These are phyloP conservation scores for Chondrostereum purpureum DNA, from an alignment of 1,284 basidiomycete species.

Conservation along the genomic window DNA sequence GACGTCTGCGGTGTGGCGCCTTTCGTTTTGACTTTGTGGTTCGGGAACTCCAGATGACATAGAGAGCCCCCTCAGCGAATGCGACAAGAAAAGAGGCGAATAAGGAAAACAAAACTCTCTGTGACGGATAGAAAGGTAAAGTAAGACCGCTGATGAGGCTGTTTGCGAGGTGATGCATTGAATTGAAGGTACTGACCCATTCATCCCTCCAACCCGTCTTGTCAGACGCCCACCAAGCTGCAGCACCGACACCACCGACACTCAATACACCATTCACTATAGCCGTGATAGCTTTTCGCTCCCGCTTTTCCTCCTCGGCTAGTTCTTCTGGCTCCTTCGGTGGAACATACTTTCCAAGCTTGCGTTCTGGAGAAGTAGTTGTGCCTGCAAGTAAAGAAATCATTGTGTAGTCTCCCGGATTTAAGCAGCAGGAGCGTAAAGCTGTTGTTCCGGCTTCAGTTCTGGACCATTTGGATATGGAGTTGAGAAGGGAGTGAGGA, in stretches of 20 bases:
- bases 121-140: conserved; percentile 9
- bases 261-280: conserved; percentile 68
- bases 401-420: conserved; percentile 55
- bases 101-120: conserved; percentile 61
- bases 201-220: conserved; percentile 59
- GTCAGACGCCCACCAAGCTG: conserved; percentile 66
- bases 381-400: conserved; percentile 71
- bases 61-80: conserved; percentile 58
- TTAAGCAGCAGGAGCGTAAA: conserved; percentile 40
- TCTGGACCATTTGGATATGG: conserved; percentile 64
- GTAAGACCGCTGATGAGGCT: conserved; percentile 9
- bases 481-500: conserved; percentile 50
- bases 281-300: conserved; percentile 60
- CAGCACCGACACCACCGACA: conserved; percentile 56
- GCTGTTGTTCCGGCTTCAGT: conserved; percentile 37
- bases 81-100: conserved; percentile 57
- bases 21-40: conserved; percentile 20
- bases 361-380: conserved; percentile 64
- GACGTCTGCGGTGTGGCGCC: conserved; percentile 14
- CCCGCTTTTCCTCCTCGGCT: conserved; percentile 38
- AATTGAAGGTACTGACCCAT: conserved; percentile 47
- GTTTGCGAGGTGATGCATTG: conserved; percentile 7
- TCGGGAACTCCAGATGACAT: conserved; percentile 63
- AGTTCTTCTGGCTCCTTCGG: conserved; percentile 36
- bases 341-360: conserved; percentile 45